Conservation (phyloP, 768 basidiomycete species). For the Boletus coccyginus region DNA sequence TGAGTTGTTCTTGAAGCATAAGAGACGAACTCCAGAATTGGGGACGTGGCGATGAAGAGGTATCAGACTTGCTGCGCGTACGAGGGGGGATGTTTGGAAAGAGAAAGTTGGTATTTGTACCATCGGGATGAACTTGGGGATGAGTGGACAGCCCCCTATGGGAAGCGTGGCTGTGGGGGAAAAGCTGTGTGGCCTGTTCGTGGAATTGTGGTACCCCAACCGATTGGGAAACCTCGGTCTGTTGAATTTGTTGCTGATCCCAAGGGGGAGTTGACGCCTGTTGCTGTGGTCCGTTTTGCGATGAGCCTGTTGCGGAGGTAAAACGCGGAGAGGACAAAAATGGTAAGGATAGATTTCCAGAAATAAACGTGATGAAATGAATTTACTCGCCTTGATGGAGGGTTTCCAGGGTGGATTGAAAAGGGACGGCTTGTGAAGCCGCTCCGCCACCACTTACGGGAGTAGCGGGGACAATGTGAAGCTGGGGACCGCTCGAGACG, state of each 20-base stretch:
- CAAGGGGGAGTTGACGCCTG: slow-evolving; percentile 33
- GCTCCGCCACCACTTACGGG: slow-evolving; percentile 65
- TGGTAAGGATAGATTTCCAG: slow-evolving; percentile 29
- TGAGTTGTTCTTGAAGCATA: slow-evolving; percentile 37
- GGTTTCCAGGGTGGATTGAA: slow-evolving; percentile 48
- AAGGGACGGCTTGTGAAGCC: slow-evolving; percentile 45
- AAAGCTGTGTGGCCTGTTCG: slow-evolving; percentile 31
- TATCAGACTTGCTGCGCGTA: slow-evolving; percentile 59
- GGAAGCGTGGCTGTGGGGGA: slow-evolving; percentile 34
- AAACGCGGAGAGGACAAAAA: slow-evolving; percentile 23
- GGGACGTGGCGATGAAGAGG: slow-evolving; percentile 46
- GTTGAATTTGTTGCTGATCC: slow-evolving; percentile 37
- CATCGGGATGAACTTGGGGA: slow-evolving; percentile 32
- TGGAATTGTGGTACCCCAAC: slow-evolving; percentile 31
- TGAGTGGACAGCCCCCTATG: slow-evolving; percentile 36
- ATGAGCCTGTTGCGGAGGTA: slow-evolving; percentile 30
- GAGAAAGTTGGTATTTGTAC: slow-evolving; percentile 38
- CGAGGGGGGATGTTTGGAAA: slow-evolving; percentile 40
- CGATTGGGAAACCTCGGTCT: slow-evolving; percentile 28
- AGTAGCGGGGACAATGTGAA: slow-evolving; percentile 82
- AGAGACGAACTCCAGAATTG: slow-evolving; percentile 48
- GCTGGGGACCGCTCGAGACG: slow-evolving; percentile 51
- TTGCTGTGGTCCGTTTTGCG: slow-evolving; percentile 34
- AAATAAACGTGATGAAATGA: slow-evolving; percentile 33
- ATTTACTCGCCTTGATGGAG: slow-evolving; percentile 52